phyloP scores from a whole-genome alignment of 2,329 filamentous ascomycete genomes.

The Neobulgaria alba region DNA sequence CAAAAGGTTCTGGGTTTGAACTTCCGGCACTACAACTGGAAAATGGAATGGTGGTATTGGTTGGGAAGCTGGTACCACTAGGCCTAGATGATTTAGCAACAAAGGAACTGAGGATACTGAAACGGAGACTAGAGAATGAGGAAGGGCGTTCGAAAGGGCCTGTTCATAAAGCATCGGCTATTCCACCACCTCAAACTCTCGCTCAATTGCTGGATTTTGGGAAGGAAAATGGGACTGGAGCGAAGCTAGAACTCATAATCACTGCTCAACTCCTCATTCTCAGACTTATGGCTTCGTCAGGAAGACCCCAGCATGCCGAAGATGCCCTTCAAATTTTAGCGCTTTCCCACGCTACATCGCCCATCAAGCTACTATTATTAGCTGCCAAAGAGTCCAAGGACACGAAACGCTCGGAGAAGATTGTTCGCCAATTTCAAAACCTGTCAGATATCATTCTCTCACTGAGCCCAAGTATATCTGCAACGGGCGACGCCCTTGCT shows the following conservation, averaged over 20 bases:
- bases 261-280: slow-evolving; percentile 57
- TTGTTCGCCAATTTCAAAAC: slow-evolving; percentile 56
- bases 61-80: slow-evolving; percentile 56
- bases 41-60: slow-evolving; percentile 61
- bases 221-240: slow-evolving; percentile 33
- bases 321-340: slow-evolving; percentile 46
- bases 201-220: slow-evolving; percentile 56
- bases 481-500: slow-evolving; percentile 50
- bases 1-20: slow-evolving; percentile 40
- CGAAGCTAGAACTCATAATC: slow-evolving; percentile 47
- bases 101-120: slow-evolving; percentile 60
- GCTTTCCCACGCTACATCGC: slow-evolving; percentile 46
- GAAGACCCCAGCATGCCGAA: slow-evolving; percentile 52
- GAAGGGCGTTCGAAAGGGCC: slow-evolving; percentile 19
- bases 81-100: slow-evolving; percentile 59
- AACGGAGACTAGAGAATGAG: slow-evolving; percentile 48
- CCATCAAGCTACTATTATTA: slow-evolving; percentile 45
- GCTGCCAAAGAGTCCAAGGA: slow-evolving; percentile 31
- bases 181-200: slow-evolving; percentile 37
- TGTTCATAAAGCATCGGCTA: slow-evolving; percentile 24
- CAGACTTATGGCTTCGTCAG: slow-evolving; percentile 51
- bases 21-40: slow-evolving; percentile 62
- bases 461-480: slow-evolving; percentile 58
- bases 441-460: slow-evolving; percentile 57
- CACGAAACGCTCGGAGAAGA: slow-evolving; percentile 44